A percentile compares a stretch with the other conserved stretches of the same genome.
phyloP scores from a whole-genome alignment of 1,284 basidiomycete genomes.

The Ceratobasidium sp. region DNA sequence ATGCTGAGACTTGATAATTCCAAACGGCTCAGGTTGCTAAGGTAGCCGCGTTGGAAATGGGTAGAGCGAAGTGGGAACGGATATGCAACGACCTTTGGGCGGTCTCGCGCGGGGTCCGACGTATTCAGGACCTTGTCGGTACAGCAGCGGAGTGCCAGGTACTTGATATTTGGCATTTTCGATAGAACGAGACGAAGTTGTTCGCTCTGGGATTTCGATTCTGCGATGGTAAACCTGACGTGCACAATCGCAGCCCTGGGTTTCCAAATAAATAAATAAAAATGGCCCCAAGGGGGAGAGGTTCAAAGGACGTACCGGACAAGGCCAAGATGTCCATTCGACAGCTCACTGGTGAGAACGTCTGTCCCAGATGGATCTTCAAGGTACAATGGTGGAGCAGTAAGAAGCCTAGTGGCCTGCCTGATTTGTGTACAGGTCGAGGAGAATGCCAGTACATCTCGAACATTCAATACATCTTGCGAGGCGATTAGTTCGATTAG shows the following conservation, averaged over 20 bases:
- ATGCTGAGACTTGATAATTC: background rate
- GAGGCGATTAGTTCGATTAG: slow-evolving; percentile 21
- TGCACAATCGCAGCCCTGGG: background rate
- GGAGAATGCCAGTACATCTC: slow-evolving; percentile 11
- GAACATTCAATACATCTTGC: background rate
- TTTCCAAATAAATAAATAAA: no score
- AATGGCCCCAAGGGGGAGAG: no score
- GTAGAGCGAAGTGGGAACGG: background rate
- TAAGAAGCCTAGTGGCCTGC: background rate
- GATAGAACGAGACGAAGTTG: background rate
- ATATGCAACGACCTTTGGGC: background rate
- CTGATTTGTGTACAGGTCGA: background rate
- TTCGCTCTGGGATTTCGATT: background rate
- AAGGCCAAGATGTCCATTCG: background rate
- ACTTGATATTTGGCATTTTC: background rate
- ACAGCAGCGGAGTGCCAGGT: background rate
- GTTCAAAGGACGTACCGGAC: background rate
- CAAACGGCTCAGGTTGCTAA: background rate
- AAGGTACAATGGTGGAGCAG: background rate
- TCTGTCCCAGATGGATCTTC: background rate
- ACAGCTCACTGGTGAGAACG: background rate
- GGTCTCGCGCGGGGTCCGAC: background rate
- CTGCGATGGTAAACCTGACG: background rate
- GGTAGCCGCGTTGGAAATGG: background rate
- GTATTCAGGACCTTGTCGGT: background rate